Evolutionary conservation across 306 rosid species (phyloP).

Genomic region (Prunus padus): DNA sequence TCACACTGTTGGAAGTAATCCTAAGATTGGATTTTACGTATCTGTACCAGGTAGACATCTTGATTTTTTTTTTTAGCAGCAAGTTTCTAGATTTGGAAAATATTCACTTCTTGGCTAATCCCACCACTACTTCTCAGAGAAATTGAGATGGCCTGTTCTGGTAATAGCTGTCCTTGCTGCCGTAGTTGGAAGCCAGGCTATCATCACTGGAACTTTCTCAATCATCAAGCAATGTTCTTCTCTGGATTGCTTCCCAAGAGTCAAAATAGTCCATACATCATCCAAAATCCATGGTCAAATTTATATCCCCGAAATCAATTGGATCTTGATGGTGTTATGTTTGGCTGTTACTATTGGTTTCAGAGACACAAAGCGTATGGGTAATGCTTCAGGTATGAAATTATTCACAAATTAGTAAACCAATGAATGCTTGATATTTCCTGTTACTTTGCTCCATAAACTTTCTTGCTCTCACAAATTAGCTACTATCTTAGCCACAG

Average conservation of each 20-base stretch:
- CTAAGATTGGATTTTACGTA: conserved; percentile 69
- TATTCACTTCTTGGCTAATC: conserved; percentile 29
- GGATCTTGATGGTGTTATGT: conserved; percentile 85
- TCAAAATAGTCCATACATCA: conserved; percentile 87
- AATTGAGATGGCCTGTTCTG: conserved; percentile 86
- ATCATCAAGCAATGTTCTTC: conserved; percentile 92
- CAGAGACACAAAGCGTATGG: conserved; percentile 77
- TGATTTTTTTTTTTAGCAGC: conserved; percentile 17
- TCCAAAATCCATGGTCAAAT: conserved; percentile 93
- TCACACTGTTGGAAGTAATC: conserved; percentile 26
- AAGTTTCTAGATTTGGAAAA: conserved; percentile 19
- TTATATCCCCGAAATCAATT: conserved; percentile 93
- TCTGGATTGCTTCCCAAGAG: conserved; percentile 86
- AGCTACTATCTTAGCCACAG: too few species aligned
- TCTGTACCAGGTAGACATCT: conserved; percentile 82
- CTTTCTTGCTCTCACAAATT: neutral
- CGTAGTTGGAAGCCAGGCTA: conserved; percentile 96
- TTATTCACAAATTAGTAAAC: conserved; percentile 3
- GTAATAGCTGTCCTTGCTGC: conserved; percentile 92
- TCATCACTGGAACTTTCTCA: conserved; percentile 93
- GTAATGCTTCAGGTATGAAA: conserved; percentile 86
- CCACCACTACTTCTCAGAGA: conserved; percentile 48
- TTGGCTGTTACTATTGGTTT: conserved; percentile 86
- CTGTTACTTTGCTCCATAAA: neutral
- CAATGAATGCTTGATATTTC: neutral